These are phyloP conservation scores for Naganishia cerealis DNA, from an alignment of 1,284 basidiomycete genomes.

Conservation along the genomic window DNA sequence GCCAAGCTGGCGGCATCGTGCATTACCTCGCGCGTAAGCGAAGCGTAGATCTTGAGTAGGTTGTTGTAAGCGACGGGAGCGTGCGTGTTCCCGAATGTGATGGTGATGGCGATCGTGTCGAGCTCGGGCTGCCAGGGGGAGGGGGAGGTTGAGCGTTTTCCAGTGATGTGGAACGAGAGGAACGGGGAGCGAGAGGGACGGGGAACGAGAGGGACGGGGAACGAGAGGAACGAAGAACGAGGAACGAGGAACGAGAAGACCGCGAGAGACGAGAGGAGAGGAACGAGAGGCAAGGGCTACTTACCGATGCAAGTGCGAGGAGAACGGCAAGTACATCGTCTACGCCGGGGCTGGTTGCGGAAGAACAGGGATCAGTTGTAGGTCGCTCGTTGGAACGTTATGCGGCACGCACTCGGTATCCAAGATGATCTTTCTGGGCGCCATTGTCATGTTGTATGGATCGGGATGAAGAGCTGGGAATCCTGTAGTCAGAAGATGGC, in stretches of 20 bases:
- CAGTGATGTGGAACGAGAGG: slow-evolving; percentile 4
- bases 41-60: slow-evolving; percentile 74
- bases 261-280: too few species aligned
- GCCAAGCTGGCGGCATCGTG: slow-evolving; percentile 60
- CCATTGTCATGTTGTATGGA: slow-evolving; percentile 4
- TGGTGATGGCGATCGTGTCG: slow-evolving; percentile 64
- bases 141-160: slow-evolving; percentile 33
- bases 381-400: too few species aligned
- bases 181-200: too few species aligned
- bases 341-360: slow-evolving; percentile 61
- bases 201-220: slow-evolving; percentile 26
- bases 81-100: slow-evolving; percentile 78
- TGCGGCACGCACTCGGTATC: slow-evolving; percentile 53
- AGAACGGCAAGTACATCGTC: slow-evolving; percentile 79
- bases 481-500: background rate
- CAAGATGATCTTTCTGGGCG: slow-evolving; percentile 48
- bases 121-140: slow-evolving; percentile 61
- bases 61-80: slow-evolving; percentile 60
- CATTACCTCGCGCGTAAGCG: slow-evolving; percentile 66
- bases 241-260: too few species aligned
- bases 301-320: slow-evolving; percentile 45
- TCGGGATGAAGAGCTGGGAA: background rate
- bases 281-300: slow-evolving; percentile 36
- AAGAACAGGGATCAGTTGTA: background rate
- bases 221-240: too few species aligned